Evolutionary conservation across 2,329 filamentous ascomycete species (phyloP), one percentile per base, ranked within the genome.

Genomic region (Alternaria arbusti): DNA sequence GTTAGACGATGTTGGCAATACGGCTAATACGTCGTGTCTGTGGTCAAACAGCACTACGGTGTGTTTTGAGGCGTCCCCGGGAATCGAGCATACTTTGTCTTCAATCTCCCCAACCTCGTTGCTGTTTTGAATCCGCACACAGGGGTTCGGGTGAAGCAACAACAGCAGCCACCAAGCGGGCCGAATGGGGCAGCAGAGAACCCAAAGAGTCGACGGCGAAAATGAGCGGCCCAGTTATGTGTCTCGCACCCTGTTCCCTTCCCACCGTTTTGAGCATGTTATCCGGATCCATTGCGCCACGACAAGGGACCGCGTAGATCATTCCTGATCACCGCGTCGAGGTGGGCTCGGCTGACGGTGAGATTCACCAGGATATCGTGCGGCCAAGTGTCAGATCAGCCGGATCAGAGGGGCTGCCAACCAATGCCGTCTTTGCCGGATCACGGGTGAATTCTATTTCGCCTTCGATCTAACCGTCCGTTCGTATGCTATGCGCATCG

Each of bases 361-460:
- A 67, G 55, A 70, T 59, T 67, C 69, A 61, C 67, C 67, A 70
- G 65, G 51, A 59, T 58, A 57, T 57, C 57, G 60, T 59, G 50
- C 61, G 61, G 73, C 73, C 70, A 78, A 74, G 74, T 71, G 71
- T 77, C 68, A 76, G 74, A 78, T 79, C 75, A 78, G 72, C 75
- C 77, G 74, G 71, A 46, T 70, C 67, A 59, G 62, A 72, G 57
- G 52, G 23, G 28, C 23, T 54, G 32, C 40, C 57, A 59, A 64
- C 61, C 63, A 57, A 61, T 63, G 59, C 68, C 66, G 63, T 56
- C 51, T 56, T 58, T 46, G 58, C 50, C 61, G 45, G 66, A 59
- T 57, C 51, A 66, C 63, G 67, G 61, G 54, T 64, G 57, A 60
- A 58, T 55, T 22, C 47, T 54, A 56, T 40, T 36, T 46, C 61